phyloP scores from a whole-genome alignment of 2,329 filamentous ascomycete species.

The Nectriaceae sp. region DNA sequence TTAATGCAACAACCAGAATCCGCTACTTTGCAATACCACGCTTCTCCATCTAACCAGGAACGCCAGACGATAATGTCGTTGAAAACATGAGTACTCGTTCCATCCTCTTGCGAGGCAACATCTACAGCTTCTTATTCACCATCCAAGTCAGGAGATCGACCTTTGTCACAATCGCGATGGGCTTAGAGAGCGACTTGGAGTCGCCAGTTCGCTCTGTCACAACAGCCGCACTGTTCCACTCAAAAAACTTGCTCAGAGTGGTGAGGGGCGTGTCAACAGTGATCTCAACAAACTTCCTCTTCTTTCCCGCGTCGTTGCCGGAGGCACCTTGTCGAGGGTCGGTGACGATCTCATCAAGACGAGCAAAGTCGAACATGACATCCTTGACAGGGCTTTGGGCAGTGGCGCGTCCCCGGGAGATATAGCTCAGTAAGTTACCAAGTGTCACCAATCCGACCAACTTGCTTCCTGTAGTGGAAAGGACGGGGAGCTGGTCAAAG shows the following conservation, averaged over 20 bases:
- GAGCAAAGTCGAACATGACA: conserved; percentile 96
- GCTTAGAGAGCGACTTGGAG: conserved; percentile 64
- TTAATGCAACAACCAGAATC: background rate
- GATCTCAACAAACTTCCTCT: conserved; percentile 87
- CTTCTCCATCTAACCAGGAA: conserved; percentile 27
- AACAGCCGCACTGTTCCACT: conserved; percentile 96
- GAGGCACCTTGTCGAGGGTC: conserved; percentile 69
- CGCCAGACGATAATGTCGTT: conserved; percentile 34
- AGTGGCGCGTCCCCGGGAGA: conserved; percentile 79
- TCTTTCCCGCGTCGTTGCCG: conserved; percentile 40
- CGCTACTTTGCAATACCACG: conserved; percentile 13
- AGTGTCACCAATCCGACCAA: conserved; percentile 93
- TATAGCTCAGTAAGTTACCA: conserved; percentile 89
- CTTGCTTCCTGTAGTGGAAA: conserved; percentile 65
- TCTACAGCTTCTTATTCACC: conserved; percentile 61
- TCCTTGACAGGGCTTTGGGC: conserved; percentile 74
- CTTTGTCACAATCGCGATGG: conserved; percentile 91
- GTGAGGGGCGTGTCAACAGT: conserved; percentile 85
- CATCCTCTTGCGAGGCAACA: conserved; percentile 20
- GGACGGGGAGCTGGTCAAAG: conserved; percentile 95
- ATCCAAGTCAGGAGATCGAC: conserved; percentile 93
- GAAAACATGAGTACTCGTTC: conserved; percentile 36
- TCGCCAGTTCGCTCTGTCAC: conserved; percentile 75
- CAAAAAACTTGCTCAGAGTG: conserved; percentile 87
- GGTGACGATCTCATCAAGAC: conserved; percentile 86